These are phyloP conservation scores for Sporothrix humicola DNA, from an alignment of 2,329 filamentous ascomycete species.

Conservation along the genomic window DNA sequence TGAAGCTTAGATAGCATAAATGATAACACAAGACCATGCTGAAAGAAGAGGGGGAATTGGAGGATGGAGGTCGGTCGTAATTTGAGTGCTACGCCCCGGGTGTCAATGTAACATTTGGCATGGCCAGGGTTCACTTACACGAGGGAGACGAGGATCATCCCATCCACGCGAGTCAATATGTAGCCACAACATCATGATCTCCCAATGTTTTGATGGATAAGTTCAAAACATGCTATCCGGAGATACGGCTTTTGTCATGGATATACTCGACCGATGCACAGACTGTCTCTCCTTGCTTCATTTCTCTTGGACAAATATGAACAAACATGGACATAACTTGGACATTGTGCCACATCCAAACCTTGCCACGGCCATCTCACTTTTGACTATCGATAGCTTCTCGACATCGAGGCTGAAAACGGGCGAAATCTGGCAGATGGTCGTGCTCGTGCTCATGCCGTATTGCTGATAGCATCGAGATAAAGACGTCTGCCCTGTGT, in stretches of 20 bases:
- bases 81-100: not conserved
- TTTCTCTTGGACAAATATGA: not conserved
- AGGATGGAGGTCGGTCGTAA: not conserved
- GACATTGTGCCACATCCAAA: not conserved
- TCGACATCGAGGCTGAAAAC: not conserved
- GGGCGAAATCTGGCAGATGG: no score
- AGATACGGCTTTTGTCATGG: not conserved
- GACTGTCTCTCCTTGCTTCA: not conserved
- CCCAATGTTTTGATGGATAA: no score
- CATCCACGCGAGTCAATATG: not conserved
- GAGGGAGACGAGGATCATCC: not conserved
- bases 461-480: not conserved
- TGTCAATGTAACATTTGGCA: not conserved
- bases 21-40: not conserved
- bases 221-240: not conserved
- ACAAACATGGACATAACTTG: not conserved
- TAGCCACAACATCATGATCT: not conserved
- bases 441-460: not conserved
- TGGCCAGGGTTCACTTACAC: not conserved
- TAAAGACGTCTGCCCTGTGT: not conserved
- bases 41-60: not conserved
- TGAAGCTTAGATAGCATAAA: constrained; percentile 8
- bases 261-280: not conserved
- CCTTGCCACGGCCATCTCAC: no score
- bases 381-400: not conserved